Percentiles rank a stretch among this genome's conserved stretches.
Conservation (phyloP, 2,329 filamentous ascomycete species). For the Penicillium sumatraense region DNA sequence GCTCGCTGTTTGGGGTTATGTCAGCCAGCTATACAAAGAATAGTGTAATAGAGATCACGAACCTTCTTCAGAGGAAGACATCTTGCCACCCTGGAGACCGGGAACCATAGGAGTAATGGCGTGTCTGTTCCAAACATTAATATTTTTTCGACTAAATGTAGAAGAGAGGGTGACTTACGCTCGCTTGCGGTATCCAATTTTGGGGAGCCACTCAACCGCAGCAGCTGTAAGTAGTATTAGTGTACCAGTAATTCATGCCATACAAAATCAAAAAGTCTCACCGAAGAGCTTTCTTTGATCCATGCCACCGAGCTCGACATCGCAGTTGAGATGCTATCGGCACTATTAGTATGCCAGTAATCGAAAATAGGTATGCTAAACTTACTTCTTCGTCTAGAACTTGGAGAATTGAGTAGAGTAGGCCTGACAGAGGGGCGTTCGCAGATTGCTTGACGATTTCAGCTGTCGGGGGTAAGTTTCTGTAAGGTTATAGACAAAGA, state of each 20-base stretch:
- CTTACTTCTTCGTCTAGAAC: conserved; percentile 45
- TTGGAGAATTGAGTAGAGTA: conserved; percentile 86
- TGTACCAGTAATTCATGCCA: too few relatives aligned
- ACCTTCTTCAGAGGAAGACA: conserved; percentile 71
- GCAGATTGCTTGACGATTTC: conserved; percentile 93
- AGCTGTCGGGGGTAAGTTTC: too few relatives aligned
- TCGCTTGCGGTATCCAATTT: conserved; percentile 75
- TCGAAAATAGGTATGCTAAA: neutral
- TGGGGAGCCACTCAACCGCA: conserved; percentile 82
- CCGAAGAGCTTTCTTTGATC: too few relatives aligned
- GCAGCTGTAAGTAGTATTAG: too few relatives aligned
- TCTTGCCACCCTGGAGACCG: conserved; percentile 81
- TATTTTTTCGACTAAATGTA: conserved; percentile 21
- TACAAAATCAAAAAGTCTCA: too few relatives aligned
- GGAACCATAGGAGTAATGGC: conserved; percentile 88
- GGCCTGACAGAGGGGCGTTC: conserved; percentile 73
- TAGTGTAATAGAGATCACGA: neutral
- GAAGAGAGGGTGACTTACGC: neutral
- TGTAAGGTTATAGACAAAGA: too few relatives aligned
- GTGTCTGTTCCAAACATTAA: conserved; percentile 49
- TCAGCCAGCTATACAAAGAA: neutral
- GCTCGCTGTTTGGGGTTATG: conserved; percentile 44
- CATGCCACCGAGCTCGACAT: conserved; percentile 80
- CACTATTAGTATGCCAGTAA: neutral
- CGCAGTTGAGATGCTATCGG: conserved; percentile 74